Evolutionary conservation across 257 asterid species (phyloP), one percentile per base, ranked within the genome.

Genomic region (Ehretia macrophylla): DNA sequence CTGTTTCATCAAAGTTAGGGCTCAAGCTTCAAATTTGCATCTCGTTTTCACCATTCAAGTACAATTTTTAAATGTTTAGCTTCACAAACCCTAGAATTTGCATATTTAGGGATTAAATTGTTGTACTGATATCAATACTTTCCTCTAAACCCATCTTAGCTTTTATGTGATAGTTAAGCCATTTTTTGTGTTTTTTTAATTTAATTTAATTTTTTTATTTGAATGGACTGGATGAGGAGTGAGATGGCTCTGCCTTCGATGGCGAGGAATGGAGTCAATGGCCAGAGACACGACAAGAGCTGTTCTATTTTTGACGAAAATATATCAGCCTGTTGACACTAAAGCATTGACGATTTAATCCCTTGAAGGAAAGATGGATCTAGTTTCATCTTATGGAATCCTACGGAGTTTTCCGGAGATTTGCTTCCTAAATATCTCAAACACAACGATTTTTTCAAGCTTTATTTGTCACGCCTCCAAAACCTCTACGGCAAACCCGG

Each of bases 301-400:
- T 16, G 65, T 85, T 4, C 98, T 95, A 62, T 90, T 90, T 62
- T 20, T 90, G 76, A 87, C 94, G 54, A 90, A 90, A 62, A 87
- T 96, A 1, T 87, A 72, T 63, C 94, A 87, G 79, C 95, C 87
- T 13, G 91, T 90, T 0, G 98, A 87, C 5, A 95, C 85, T 70
- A 8, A 1, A 46, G 81, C 10, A 65, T 80, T 42, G 87, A 87
- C 56, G 98, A 83, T 55, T 70, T 90, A 61, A 83, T 90, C 74
- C 83, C 95, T 1, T 90, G 98, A 96, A 90, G 80, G 46, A 91
- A 81, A 6, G 91, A 85, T 39, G 98, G 98, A 79, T 87, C 98
- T 72, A 59, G 76, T 47, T 90, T 90, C 52, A 65, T 90, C 65
- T 96, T 90, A 5, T 85, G 98, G 98, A 85, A 85, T 65, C 88